Evolutionary conservation across 495 filamentous ascomycete species (phyloP).

Genomic region (Neurospora sp.): DNA sequence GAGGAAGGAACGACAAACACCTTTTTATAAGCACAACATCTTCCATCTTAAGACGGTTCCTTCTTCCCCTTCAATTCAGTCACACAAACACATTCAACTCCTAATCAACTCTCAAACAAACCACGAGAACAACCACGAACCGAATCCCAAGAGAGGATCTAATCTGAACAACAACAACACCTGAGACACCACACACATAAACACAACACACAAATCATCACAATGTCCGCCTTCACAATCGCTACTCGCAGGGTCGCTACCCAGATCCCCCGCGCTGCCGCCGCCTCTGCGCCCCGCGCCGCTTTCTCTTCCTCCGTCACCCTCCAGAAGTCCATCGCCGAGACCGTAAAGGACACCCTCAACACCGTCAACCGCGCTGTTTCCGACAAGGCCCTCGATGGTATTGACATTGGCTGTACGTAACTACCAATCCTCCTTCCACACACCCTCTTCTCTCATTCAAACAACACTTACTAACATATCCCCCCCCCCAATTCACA

Average conservation of each 20-base stretch:
- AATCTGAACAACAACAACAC: neutral
- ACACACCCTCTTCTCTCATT: neutral
- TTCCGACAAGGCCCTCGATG: constrained; percentile 44
- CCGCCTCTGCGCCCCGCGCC: constrained; percentile 19
- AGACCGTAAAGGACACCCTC: constrained; percentile 40
- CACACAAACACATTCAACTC: neutral
- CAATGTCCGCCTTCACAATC: constrained; percentile 40
- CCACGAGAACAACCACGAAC: neutral
- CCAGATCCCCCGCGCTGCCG: constrained; percentile 10
- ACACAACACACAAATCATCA: constrained; percentile 13
- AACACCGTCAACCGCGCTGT: constrained; percentile 42
- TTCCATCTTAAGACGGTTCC: neutral
- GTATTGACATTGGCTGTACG: constrained; percentile 42
- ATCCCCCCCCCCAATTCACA: constrained; percentile 8
- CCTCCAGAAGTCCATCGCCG: constrained; percentile 32
- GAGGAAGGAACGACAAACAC: neutral
- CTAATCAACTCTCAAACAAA: neutral
- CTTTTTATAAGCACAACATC: neutral
- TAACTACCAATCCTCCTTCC: neutral
- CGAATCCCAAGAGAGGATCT: neutral
- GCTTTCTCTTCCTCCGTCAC: constrained; percentile 34
- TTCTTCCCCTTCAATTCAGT: neutral
- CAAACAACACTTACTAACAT: constrained; percentile 4
- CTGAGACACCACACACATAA: neutral
- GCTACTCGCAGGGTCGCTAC: constrained; percentile 27